Base-by-base conservation (phyloP, 2,329 filamentous ascomycete species). In the Microcyclosporella mali region DNA sequence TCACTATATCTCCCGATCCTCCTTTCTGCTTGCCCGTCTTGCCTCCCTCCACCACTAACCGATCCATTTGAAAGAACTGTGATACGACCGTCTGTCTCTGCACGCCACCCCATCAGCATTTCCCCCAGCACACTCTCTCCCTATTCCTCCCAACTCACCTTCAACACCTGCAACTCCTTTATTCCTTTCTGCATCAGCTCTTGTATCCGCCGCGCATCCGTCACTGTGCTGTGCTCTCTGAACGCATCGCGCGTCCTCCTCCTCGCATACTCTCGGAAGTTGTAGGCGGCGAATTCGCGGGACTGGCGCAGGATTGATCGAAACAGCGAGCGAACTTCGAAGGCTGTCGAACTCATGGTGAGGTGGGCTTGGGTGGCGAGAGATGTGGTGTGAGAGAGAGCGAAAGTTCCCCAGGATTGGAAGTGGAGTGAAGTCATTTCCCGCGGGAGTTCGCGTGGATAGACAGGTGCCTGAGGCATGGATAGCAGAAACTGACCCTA, bases 241-340 rank as follows among this genome's bases (percentile, higher is more conserved):
- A 97, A 98, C 3, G 87, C 83, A 72, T 97, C 92, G 64, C 78
- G 79, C 64, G 92, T 95, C 66, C 90, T 80, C 62, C 92, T 83
- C 68, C 82, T 85, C 41, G 92, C 89, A 68, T 98, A 98, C 66
- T 95, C 90, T 70, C 92, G 81, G 76, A 95, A 98, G 71, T 97
- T 98, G 74, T 97, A 98, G 56, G 85, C 81, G 50, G 88, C 79
- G 67, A 98, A 97, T 62, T 95, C 85, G 49, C 77, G 75, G 50
- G 88, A 82, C 66, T 92, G 85, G 57, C 89, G 85, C 59, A 97
- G 74, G 58, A 98, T 74, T 61, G 90, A 90, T 55, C 92, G 89
- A 70, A 95, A 97, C 16, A 63, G 50, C 19, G 59, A 61, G 36
- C 57, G 58, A 31, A 61, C 60, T 48, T 63, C 54, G 39, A 49